These are phyloP conservation scores for Spergularia azorica DNA, from an alignment of 179 eudicot species.

Conservation along the genomic window DNA sequence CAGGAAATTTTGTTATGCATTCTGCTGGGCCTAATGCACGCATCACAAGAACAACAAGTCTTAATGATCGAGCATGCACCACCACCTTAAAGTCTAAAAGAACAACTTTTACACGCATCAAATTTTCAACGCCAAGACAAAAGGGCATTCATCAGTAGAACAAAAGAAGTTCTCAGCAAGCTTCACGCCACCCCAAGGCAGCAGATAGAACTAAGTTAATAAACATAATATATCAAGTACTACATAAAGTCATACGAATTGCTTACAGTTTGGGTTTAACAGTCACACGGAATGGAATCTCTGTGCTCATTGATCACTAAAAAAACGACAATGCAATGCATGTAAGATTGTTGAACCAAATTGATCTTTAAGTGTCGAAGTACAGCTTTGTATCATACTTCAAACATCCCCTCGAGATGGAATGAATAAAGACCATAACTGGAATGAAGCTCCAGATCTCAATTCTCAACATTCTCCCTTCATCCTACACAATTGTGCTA, in stretches of 20 bases:
- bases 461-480: constrained; percentile 11
- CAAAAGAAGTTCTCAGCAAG: background rate
- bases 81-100: background rate
- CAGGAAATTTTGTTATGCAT: background rate
- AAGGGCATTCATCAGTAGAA: background rate
- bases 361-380: background rate
- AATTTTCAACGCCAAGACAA: background rate
- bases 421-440: background rate
- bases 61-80: background rate
- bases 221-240: no score
- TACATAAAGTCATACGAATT: no score
- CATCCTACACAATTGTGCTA: constrained; percentile 30
- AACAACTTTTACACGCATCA: background rate
- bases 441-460: background rate
- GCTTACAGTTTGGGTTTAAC: no score
- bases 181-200: background rate
- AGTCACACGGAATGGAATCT: no score
- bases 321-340: no score
- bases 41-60: background rate
- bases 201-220: no score
- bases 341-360: background rate
- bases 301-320: no score
- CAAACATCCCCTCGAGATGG: background rate
- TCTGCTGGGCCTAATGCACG: background rate
- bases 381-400: background rate